phyloP scores from a whole-genome alignment of 2,329 filamentous ascomycete genomes.

The Ceratocystis huliohia region DNA sequence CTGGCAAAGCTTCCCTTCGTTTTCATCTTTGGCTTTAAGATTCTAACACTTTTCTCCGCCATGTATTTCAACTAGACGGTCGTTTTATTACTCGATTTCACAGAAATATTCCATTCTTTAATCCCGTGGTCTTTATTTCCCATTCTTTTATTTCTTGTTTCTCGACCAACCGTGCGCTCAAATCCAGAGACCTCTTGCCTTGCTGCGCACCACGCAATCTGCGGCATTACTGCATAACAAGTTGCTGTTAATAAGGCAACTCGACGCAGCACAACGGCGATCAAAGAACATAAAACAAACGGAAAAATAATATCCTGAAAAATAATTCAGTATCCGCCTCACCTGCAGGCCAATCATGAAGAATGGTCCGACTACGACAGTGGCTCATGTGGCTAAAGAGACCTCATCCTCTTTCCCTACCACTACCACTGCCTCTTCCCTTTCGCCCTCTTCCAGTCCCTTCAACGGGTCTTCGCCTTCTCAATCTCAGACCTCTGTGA shows the following conservation, averaged over 20 bases:
- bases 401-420: constrained; percentile 7
- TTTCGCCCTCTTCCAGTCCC: constrained; percentile 10
- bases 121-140: not conserved
- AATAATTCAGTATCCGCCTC: constrained; percentile 2
- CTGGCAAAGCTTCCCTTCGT: not conserved
- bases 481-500: constrained; percentile 29
- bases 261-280: not conserved
- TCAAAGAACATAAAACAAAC: constrained; percentile 2
- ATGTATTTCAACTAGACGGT: not conserved
- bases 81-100: not conserved
- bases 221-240: not conserved
- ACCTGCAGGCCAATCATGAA: constrained; percentile 14
- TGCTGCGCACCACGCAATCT: not conserved
- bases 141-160: not conserved
- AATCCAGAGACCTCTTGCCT: not conserved
- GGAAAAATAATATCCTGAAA: not conserved
- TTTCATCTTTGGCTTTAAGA: not conserved
- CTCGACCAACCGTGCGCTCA: not conserved
- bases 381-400: constrained; percentile 32
- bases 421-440: constrained; percentile 4
- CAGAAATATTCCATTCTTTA: not conserved
- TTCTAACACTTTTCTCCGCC: not conserved
- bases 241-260: not conserved
- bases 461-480: constrained; percentile 24
- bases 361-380: constrained; percentile 19